phyloP scores from a whole-genome alignment of 2,329 filamentous ascomycete genomes.

The Clarireedia hainanense region DNA sequence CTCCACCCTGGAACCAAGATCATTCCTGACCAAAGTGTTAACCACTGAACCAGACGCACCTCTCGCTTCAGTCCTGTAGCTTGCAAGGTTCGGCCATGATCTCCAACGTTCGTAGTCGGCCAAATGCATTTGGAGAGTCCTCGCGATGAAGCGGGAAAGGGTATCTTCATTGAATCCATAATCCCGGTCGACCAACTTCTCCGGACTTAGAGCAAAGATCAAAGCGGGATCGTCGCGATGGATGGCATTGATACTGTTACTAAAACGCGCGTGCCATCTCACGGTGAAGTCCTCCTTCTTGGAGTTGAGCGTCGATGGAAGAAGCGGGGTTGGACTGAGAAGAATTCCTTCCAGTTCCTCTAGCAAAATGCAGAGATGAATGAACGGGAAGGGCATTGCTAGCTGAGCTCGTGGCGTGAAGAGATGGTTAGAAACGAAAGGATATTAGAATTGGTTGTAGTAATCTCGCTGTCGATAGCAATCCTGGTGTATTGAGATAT shows the following conservation, averaged over 20 bases:
- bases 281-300: conserved; percentile 48
- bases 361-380: conserved; percentile 66
- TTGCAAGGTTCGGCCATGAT: background rate
- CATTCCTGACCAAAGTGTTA: background rate
- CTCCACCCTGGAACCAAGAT: conserved; percentile 1
- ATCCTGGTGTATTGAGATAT: no score
- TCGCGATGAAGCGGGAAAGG: conserved; percentile 60
- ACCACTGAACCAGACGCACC: background rate
- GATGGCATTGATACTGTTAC: conserved; percentile 43
- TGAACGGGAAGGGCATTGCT: conserved; percentile 46
- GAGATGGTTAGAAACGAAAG: background rate
- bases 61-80: background rate
- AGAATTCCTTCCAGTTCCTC: conserved; percentile 49
- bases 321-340: conserved; percentile 32
- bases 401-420: background rate
- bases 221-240: conserved; percentile 1
- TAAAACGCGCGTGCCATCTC: conserved; percentile 64
- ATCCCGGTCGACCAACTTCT: conserved; percentile 68
- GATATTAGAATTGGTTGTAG: background rate
- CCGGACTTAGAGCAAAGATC: background rate
- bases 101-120: background rate
- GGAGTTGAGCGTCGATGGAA: conserved; percentile 35
- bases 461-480: no score
- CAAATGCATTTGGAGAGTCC: conserved; percentile 22
- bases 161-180: conserved; percentile 58